Evolutionary conservation across 768 basidiomycete genomes (phyloP).

Genomic region (Mycena sanguinolenta): DNA sequence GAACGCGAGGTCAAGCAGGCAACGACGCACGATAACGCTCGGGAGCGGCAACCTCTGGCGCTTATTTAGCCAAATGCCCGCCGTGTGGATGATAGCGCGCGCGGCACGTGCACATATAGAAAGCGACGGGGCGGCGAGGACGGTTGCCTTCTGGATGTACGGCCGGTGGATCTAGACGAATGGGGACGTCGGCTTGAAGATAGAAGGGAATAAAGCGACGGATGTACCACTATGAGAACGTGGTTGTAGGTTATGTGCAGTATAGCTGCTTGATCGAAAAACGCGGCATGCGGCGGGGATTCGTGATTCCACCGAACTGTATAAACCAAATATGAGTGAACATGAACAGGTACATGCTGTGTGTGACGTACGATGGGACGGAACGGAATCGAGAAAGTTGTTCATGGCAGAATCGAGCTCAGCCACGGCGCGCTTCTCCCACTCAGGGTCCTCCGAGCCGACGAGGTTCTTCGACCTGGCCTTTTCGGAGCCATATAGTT

Average conservation of each 20-base stretch:
- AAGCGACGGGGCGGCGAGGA: conserved; percentile 57
- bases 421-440: conserved; percentile 68
- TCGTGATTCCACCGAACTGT: conserved; percentile 40
- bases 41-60: conserved; percentile 16
- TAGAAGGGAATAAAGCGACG: conserved; percentile 46
- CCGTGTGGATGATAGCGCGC: conserved; percentile 58
- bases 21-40: conserved; percentile 6
- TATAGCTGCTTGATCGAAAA: conserved; percentile 54
- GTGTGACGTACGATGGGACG: conserved; percentile 61
- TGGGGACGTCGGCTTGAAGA: conserved; percentile 38
- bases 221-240: conserved; percentile 53
- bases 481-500: conserved; percentile 62
- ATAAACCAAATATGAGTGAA: neutral
- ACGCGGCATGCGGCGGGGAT: conserved; percentile 37
- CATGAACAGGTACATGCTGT: neutral
- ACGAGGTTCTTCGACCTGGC: conserved; percentile 42
- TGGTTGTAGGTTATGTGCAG: conserved; percentile 58
- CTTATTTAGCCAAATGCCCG: conserved; percentile 44
- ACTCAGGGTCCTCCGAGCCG: conserved; percentile 69
- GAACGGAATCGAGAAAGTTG: conserved; percentile 73
- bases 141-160: conserved; percentile 52
- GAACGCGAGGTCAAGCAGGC: neutral
- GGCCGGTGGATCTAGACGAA: conserved; percentile 63
- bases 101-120: conserved; percentile 68
- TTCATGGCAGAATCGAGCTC: conserved; percentile 72